A percentile compares a stretch with the other conserved stretches of the same genome.
Conservation (phyloP, 202 grass and related monocot species). For the Alloteropsis angusta region DNA sequence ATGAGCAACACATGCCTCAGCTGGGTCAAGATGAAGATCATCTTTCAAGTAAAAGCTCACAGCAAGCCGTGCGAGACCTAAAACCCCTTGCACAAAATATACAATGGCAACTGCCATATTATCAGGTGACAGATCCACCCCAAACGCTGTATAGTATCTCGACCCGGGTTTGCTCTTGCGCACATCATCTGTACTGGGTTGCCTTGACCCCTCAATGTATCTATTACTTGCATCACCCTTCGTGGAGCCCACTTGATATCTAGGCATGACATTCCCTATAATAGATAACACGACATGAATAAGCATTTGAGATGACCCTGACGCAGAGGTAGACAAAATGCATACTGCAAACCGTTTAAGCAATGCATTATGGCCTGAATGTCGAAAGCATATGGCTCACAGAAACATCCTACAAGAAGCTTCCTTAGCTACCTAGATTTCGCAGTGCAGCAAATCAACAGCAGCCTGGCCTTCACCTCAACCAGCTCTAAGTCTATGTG, state of each 20-base stretch:
- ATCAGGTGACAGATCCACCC: slow-evolving; percentile 83
- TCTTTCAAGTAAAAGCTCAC: slow-evolving; percentile 97
- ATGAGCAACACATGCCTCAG: slow-evolving; percentile 59
- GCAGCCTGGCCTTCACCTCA: neutral
- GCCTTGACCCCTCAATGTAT: neutral
- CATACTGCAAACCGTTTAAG: neutral
- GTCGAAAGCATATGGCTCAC: neutral
- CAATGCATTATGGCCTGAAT: neutral
- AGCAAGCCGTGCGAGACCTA: slow-evolving; percentile 93
- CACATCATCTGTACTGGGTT: slow-evolving; percentile 31
- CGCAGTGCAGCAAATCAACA: neutral
- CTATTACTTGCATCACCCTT: slow-evolving; percentile 37
- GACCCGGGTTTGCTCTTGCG: slow-evolving; percentile 36
- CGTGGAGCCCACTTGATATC: slow-evolving; percentile 22
- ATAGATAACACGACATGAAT: neutral
- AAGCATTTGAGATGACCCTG: neutral
- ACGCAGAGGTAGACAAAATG: neutral
- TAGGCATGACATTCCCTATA: slow-evolving; percentile 41
- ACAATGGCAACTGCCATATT: slow-evolving; percentile 96
- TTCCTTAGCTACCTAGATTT: neutral
- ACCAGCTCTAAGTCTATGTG: neutral
- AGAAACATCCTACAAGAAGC: neutral
- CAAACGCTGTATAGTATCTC: slow-evolving; percentile 61
- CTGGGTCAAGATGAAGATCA: slow-evolving; percentile 89
- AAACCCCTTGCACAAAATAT: slow-evolving; percentile 99